A percentile compares a stretch with the other conserved stretches of the same genome.
Evolutionary conservation across 2,329 filamentous ascomycete genomes (phyloP).

Genomic region (Alternaria sp.): DNA sequence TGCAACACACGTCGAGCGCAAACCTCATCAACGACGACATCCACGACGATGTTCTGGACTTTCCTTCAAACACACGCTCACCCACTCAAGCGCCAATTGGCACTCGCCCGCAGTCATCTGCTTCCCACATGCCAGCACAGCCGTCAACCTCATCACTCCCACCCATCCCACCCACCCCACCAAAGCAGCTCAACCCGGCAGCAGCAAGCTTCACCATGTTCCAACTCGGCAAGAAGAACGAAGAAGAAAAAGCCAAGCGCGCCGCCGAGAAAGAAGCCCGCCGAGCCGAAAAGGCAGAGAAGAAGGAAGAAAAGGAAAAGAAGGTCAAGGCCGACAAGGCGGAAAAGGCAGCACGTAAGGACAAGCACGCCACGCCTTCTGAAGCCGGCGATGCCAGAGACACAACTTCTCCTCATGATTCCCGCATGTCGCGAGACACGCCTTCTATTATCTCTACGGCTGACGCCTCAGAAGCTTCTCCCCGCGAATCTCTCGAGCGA

Average conservation of each 20-base stretch:
- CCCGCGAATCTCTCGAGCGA: constrained; percentile 51
- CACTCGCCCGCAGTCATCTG: constrained; percentile 69
- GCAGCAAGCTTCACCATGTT: constrained; percentile 79
- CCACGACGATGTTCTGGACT: constrained; percentile 59
- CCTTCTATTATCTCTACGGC: constrained; percentile 52
- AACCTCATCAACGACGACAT: constrained; percentile 61
- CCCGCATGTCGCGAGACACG: constrained; percentile 52
- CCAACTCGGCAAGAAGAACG: constrained; percentile 35
- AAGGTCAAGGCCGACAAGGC: constrained; percentile 44
- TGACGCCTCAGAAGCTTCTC: constrained; percentile 42
- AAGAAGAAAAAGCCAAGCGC: constrained; percentile 42
- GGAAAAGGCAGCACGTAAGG: constrained; percentile 43
- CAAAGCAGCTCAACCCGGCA: constrained; percentile 74
- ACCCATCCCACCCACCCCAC: constrained; percentile 55
- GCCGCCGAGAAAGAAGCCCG: constrained; percentile 48
- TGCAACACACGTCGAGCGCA: constrained; percentile 76
- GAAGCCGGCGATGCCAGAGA: constrained; percentile 35
- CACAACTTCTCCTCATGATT: constrained; percentile 33
- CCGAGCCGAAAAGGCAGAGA: constrained; percentile 40
- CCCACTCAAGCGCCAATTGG: constrained; percentile 75
- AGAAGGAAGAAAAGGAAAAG: constrained; percentile 47
- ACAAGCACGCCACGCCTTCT: constrained; percentile 37
- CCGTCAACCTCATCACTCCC: constrained; percentile 23
- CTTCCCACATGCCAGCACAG: constrained; percentile 52
- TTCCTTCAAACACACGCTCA: constrained; percentile 56